phyloP scores from a whole-genome alignment of 1,284 basidiomycete species.

The Leccinum huronense region DNA sequence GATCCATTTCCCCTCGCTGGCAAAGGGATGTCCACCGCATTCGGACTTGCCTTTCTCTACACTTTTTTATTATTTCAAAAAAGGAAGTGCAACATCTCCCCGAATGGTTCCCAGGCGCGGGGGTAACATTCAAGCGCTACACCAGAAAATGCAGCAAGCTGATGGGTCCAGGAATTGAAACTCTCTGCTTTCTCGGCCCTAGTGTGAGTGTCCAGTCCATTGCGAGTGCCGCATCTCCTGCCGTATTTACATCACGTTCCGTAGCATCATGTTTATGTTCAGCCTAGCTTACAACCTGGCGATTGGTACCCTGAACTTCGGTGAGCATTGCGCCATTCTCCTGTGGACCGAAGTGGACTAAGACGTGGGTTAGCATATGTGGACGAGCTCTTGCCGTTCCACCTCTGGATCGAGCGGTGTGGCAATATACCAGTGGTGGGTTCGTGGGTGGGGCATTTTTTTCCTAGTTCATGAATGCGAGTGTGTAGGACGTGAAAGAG shows the following conservation, averaged over 20 bases:
- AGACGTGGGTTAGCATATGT: background rate
- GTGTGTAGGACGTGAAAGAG: constrained; percentile 94
- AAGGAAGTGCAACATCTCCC: too few species aligned
- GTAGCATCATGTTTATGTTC: background rate
- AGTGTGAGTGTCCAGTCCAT: background rate
- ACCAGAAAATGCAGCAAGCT: too few species aligned
- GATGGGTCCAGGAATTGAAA: background rate
- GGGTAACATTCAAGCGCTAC: too few species aligned
- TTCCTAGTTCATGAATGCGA: background rate
- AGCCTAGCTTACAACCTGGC: background rate
- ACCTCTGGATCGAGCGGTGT: background rate
- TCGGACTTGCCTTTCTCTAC: too few species aligned
- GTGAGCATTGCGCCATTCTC: background rate
- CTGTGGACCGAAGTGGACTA: background rate
- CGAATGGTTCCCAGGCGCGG: too few species aligned
- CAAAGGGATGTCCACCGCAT: too few species aligned
- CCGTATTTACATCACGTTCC: background rate
- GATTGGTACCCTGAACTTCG: background rate
- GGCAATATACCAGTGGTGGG: background rate
- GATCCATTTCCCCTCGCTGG: too few species aligned
- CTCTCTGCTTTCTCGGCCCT: background rate
- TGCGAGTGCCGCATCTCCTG: background rate
- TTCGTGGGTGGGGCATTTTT: background rate
- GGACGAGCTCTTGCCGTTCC: background rate
- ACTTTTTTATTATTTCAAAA: too few species aligned